Percentiles rank a stretch among this genome's conserved stretches.
These are phyloP conservation scores for Funneliformis geosporum DNA, from an alignment of 192 early-diverging fungal genomes.

Conservation along the genomic window DNA sequence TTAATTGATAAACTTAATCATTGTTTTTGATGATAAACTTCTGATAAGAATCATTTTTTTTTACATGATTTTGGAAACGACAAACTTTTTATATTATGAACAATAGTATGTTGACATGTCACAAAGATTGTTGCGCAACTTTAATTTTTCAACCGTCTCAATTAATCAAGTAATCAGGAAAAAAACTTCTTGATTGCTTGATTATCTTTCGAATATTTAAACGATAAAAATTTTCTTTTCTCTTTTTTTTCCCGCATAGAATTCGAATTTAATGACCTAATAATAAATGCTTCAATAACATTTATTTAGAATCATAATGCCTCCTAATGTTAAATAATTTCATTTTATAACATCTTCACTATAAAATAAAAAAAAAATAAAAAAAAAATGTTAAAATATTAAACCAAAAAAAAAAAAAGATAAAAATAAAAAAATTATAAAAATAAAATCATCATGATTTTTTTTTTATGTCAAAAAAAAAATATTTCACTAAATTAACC, in stretches of 20 bases:
- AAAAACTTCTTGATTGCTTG: not conserved
- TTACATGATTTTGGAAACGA: not conserved
- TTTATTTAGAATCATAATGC: not conserved
- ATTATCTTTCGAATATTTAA: not conserved
- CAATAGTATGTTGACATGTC: not conserved
- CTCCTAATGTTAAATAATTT: not conserved
- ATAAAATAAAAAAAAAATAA: not conserved
- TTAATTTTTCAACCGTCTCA: too few species aligned
- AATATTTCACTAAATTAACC: too few species aligned
- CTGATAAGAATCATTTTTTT: not conserved
- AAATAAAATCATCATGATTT: too few species aligned
- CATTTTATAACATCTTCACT: not conserved
- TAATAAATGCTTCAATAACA: not conserved
- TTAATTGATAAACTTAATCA: too few species aligned
- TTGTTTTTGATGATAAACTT: not conserved
- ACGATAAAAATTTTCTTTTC: not conserved
- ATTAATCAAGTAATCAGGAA: too few species aligned
- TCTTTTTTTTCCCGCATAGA: not conserved
- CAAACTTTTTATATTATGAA: not conserved
- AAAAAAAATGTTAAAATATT: not conserved
- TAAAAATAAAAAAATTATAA: not conserved
- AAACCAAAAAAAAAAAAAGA: not conserved
- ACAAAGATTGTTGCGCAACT: not conserved
- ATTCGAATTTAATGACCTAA: not conserved
- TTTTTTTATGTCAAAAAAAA: too few species aligned